A percentile compares a stretch with the other conserved stretches of the same genome.
Conservation (phyloP, 2,329 filamentous ascomycete genomes). For the Pseudogymnoascus sp. region DNA sequence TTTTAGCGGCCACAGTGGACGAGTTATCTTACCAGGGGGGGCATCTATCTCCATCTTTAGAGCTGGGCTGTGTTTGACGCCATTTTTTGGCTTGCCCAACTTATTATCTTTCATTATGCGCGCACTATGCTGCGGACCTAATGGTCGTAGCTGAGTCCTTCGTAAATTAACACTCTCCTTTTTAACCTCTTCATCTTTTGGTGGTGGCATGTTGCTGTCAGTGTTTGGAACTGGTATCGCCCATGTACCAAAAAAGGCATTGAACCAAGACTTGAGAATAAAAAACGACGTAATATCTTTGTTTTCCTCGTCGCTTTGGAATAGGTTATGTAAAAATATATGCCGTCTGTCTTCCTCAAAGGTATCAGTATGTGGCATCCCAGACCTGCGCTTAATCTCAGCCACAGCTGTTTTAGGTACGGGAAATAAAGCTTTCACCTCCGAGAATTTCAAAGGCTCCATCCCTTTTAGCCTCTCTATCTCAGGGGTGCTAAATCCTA, state of each 20-base stretch:
- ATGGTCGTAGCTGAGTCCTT: background rate
- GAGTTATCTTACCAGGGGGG: background rate
- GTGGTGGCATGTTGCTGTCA: constrained; percentile 5
- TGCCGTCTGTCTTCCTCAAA: constrained; percentile 15
- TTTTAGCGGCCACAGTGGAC: background rate
- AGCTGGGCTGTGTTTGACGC: background rate
- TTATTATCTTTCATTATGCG: background rate
- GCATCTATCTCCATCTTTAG: background rate
- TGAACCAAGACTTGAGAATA: constrained; percentile 18
- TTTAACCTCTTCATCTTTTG: background rate
- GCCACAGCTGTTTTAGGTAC: constrained; percentile 11
- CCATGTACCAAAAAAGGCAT: constrained; percentile 16
- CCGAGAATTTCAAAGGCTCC: background rate
- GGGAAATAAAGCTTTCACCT: background rate
- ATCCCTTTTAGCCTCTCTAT: constrained; percentile 8
- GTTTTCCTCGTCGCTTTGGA: constrained; percentile 7
- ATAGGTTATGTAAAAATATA: constrained; percentile 17
- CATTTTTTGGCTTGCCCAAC: background rate
- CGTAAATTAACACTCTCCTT: background rate
- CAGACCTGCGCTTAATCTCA: constrained; percentile 13
- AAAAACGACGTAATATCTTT: constrained; percentile 21
- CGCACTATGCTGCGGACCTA: background rate
- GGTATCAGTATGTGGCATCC: constrained; percentile 12
- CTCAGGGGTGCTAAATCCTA: constrained; percentile 16
- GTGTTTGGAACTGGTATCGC: constrained; percentile 1